Evolutionary conservation across 73 alveolate genomes (phyloP).

Genomic region (Tetrahymena elliotti): DNA sequence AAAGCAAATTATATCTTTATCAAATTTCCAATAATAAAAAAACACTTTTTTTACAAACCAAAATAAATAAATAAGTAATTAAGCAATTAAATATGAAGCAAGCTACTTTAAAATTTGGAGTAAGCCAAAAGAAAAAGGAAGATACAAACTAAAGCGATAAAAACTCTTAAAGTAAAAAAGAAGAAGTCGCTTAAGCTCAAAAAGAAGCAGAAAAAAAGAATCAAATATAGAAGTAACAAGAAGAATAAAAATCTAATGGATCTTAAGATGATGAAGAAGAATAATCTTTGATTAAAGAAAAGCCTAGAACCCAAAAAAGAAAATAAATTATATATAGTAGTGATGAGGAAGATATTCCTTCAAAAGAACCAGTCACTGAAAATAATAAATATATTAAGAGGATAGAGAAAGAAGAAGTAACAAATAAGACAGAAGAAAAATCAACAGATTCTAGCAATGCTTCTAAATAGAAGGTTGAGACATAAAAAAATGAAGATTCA

Average conservation of each 20-base stretch:
- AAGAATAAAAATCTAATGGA: background rate
- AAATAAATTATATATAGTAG: background rate
- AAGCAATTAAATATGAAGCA: background rate
- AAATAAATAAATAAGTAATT: background rate
- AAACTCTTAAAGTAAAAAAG: background rate
- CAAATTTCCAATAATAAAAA: no score
- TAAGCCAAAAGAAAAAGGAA: background rate
- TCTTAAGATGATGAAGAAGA: background rate
- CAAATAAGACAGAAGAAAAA: background rate
- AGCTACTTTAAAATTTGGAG: background rate
- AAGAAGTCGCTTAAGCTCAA: background rate
- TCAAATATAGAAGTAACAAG: background rate
- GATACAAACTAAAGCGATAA: background rate
- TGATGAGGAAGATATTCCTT: background rate
- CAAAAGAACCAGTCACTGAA: background rate
- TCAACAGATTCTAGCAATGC: background rate
- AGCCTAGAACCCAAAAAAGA: background rate
- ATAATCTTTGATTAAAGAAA: background rate
- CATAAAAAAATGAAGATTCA: background rate
- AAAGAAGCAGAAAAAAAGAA: background rate
- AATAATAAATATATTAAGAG: background rate
- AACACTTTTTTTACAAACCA: no score
- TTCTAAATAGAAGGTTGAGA: background rate
- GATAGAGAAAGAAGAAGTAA: background rate
- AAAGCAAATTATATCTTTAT: background rate